phyloP scores from a whole-genome alignment of 108 stramenopile genomes.

The Skeletonema marinoi region DNA sequence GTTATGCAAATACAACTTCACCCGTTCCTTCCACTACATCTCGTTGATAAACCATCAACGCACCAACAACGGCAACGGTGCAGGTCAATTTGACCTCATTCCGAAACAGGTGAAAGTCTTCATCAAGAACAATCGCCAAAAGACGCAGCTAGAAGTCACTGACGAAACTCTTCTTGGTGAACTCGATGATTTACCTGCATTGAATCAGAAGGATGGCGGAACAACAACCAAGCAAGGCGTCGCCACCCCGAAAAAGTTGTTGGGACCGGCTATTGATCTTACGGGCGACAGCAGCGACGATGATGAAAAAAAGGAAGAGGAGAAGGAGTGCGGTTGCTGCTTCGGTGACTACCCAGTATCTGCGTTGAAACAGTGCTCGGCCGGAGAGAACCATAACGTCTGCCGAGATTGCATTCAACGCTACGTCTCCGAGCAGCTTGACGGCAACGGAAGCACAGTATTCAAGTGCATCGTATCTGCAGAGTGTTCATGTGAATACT shows the following conservation, averaged over 20 bases:
- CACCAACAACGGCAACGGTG: not conserved
- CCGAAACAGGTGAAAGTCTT: not conserved
- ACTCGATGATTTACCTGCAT: slow-evolving; percentile 9
- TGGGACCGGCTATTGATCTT: slow-evolving; percentile 7
- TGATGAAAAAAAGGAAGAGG: slow-evolving; percentile 8
- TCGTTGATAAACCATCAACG: not conserved
- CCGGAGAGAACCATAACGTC: slow-evolving; percentile 2
- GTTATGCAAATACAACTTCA: not conserved
- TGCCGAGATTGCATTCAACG: slow-evolving; percentile 21
- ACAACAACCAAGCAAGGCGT: not conserved
- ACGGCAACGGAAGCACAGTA: slow-evolving; percentile 18
- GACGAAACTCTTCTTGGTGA: slow-evolving; percentile 5
- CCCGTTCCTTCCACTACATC: not conserved
- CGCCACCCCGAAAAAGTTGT: not conserved
- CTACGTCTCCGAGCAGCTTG: slow-evolving; percentile 20
- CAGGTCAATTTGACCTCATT: not conserved
- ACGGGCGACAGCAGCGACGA: slow-evolving; percentile 14
- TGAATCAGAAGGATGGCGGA: not conserved
- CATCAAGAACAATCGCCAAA: not conserved
- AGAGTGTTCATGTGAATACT: slow-evolving; percentile 2
- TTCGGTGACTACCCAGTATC: slow-evolving; percentile 17
- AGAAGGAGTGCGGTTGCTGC: slow-evolving; percentile 21
- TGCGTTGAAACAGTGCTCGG: slow-evolving; percentile 11
- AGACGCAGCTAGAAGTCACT: not conserved
- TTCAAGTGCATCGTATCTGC: slow-evolving; percentile 22